These are phyloP conservation scores for Avena insularis DNA, from an alignment of 176 grass and related monocot species.

Conservation along the genomic window DNA sequence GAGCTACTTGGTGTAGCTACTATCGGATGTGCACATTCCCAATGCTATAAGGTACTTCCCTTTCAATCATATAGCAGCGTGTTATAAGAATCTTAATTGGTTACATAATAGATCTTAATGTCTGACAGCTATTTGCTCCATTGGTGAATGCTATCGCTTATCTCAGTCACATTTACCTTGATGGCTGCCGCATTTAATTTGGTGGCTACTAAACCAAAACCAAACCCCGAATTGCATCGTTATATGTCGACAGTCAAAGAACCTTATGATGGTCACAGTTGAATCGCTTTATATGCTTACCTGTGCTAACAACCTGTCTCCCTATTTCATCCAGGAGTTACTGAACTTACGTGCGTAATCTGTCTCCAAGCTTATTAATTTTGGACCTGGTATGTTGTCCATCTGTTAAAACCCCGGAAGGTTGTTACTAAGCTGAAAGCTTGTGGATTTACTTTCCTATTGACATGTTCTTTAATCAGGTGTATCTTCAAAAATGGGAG, in stretches of 20 bases:
- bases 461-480: constrained; percentile 25
- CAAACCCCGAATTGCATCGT: not conserved
- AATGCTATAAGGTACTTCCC: not conserved
- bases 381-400: not conserved
- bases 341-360: not conserved
- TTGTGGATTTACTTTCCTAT: not conserved
- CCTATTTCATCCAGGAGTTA: constrained; percentile 7
- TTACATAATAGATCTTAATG: not conserved
- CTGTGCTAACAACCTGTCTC: not conserved
- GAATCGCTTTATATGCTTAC: not conserved
- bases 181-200: not conserved
- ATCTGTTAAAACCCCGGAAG: not conserved
- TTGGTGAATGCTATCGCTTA: not conserved
- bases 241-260: not conserved
- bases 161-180: not conserved
- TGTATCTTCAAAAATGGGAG: constrained; percentile 64
- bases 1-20: not conserved
- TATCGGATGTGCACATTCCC: not conserved
- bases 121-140: not conserved
- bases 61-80: not conserved
- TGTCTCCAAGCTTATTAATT: not conserved
- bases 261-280: not conserved
- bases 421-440: not conserved
- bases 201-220: not conserved
- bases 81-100: not conserved